Percentiles rank a stretch among this genome's conserved stretches.
Evolutionary conservation across 768 basidiomycete genomes (phyloP).

Genomic region (Kwoniella bestiolae): DNA sequence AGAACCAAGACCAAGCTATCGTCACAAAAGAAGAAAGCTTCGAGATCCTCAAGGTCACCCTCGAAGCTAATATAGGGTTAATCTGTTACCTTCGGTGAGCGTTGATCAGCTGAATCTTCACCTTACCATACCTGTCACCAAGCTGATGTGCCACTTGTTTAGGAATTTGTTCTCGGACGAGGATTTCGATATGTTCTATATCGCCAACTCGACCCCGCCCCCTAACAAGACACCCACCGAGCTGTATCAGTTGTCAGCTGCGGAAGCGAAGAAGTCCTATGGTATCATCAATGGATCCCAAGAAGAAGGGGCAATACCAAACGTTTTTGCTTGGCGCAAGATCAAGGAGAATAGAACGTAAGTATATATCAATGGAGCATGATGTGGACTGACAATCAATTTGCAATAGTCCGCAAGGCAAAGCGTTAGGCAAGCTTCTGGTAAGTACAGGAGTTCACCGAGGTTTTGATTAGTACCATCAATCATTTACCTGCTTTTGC

Average conservation of each 20-base stretch:
- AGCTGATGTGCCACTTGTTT: neutral
- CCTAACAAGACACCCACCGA: neutral
- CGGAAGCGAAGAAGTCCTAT: no score
- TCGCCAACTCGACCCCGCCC: neutral
- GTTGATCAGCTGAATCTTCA: no score
- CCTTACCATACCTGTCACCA: no score
- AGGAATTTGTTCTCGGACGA: slow-evolving; percentile 16
- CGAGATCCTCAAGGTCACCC: neutral
- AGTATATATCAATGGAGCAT: neutral
- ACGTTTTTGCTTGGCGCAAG: neutral
- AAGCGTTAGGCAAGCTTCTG: neutral
- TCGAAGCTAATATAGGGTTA: slow-evolving; percentile 15
- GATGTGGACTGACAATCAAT: neutral
- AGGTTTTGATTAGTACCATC: no score
- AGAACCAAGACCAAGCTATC: neutral
- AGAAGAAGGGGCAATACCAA: no score
- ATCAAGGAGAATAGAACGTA: neutral
- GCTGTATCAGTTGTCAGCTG: neutral
- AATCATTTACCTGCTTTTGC: neutral
- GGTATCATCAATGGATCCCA: no score
- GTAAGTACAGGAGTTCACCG: neutral
- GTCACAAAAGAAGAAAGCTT: slow-evolving; percentile 16
- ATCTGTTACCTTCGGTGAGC: slow-evolving; percentile 28
- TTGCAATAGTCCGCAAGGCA: neutral
- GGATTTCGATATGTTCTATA: neutral